These are phyloP conservation scores for Trichoderma cornu-damae DNA, from an alignment of 2,329 filamentous ascomycete genomes.

Conservation along the genomic window DNA sequence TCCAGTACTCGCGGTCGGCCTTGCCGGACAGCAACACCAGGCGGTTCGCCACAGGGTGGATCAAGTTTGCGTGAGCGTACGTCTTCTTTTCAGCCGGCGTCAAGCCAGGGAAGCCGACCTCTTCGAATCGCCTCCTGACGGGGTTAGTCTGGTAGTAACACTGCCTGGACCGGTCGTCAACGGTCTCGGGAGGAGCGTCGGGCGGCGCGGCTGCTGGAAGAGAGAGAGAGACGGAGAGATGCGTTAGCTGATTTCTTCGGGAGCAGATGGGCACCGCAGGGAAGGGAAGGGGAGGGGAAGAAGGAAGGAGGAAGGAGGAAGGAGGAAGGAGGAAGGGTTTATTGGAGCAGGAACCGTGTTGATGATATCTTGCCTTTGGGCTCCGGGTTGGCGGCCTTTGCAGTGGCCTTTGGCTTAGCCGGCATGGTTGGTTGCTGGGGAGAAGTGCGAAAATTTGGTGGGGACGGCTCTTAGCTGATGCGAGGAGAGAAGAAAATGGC, in stretches of 20 bases:
- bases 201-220: slow-evolving; percentile 26
- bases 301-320: too few relatives aligned
- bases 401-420: slow-evolving; percentile 23
- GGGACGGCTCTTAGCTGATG: too few relatives aligned
- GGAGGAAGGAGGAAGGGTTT: too few relatives aligned
- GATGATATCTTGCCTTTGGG: slow-evolving; percentile 24
- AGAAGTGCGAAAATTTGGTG: slow-evolving; percentile 21
- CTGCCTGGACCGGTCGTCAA: slow-evolving; percentile 44
- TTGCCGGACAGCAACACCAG: slow-evolving; percentile 39
- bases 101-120: slow-evolving; percentile 43
- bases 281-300: too few relatives aligned
- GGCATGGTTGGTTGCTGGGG: slow-evolving; percentile 24
- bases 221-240: neutral
- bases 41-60: slow-evolving; percentile 38
- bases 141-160: slow-evolving; percentile 49
- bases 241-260: neutral
- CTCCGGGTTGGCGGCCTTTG: slow-evolving; percentile 23
- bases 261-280: too few relatives aligned
- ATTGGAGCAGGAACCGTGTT: neutral
- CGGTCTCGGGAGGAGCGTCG: slow-evolving; percentile 39
- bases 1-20: slow-evolving; percentile 54
- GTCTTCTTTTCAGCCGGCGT: slow-evolving; percentile 45
- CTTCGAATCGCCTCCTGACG: slow-evolving; percentile 40
- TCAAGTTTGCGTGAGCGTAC: slow-evolving; percentile 44
- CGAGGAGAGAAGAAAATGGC: too few relatives aligned